Percentiles rank a stretch among this genome's conserved stretches.
phyloP scores from a whole-genome alignment of 108 stramenopile genomes.

The Seminavis robusta region DNA sequence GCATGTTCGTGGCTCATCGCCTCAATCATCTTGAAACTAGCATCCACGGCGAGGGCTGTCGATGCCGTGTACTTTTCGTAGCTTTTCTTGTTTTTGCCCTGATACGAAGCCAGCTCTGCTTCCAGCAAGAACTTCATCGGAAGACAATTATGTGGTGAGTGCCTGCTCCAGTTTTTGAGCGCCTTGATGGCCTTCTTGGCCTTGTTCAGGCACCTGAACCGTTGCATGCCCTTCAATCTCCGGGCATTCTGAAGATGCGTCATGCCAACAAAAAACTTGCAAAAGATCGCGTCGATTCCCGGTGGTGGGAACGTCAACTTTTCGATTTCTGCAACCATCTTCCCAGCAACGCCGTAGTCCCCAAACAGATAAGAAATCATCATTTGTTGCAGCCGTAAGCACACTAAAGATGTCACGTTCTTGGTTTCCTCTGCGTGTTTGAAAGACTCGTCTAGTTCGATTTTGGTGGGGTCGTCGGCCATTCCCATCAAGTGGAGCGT shows the following conservation, averaged over 20 bases:
- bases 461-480: constrained; percentile 4
- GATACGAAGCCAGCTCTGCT: constrained; percentile 7
- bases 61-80: constrained; percentile 5
- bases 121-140: constrained; percentile 5
- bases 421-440: too few species aligned
- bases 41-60: constrained; percentile 3
- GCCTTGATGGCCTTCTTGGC: constrained; percentile 1
- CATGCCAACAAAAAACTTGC: constrained; percentile 2
- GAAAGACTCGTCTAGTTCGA: not conserved
- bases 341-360: not conserved
- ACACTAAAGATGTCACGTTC: not conserved
- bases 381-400: not conserved
- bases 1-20: constrained; percentile 6
- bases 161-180: not conserved
- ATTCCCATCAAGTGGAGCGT: constrained; percentile 6
- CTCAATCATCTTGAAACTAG: not conserved
- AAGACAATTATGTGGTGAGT: constrained; percentile 11
- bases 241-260: too few species aligned
- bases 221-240: not conserved
- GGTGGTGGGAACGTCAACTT: not conserved
- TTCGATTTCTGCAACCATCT: not conserved
- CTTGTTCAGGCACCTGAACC: not conserved
- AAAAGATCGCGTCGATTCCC: not conserved
- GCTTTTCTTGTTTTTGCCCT: not conserved
- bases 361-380: constrained; percentile 3